Evolutionary conservation across 331 rosid species (phyloP), one percentile per base, ranked within the genome.

Genomic region (Malus hybrid): DNA sequence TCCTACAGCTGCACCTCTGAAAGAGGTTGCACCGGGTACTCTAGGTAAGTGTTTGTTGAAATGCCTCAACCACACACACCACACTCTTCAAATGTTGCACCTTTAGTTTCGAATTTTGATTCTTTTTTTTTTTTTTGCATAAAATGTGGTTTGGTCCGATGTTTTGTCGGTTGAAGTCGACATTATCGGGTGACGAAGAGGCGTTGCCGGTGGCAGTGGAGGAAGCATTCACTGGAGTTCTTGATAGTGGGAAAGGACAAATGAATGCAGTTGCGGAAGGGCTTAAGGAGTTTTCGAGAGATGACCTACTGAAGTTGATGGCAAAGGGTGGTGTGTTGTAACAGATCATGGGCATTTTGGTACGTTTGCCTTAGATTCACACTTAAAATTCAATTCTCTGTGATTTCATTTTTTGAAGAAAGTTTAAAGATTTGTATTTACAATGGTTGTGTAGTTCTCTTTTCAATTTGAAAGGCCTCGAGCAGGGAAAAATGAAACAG

Each of bases 341-440:
- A 92, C 97, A 10, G 97, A 94, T 89, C 97, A 94, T 75, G 71
- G 80, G 67, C 96, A 94, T 80, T 92, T 94, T 81, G 92, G 96
- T 93, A 78, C 67, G 88, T 71, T 66, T 33, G 64, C 6, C 61
- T 75, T 32, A 50, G 50, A 44, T 39, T 65, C 10, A 33, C 10
- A 16, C 54, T 59, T 77, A 29, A 6, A 72, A 56, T 20, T 22
- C 13, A 28, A 39, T 42, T 20, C 55, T 54, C 75, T 71, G 59
- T 31, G 63, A 24, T 56, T 33, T 32, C 12, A 36, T 55, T 44
- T 71, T 33, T 18, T 31, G 50, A 14, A 60, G 67, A 32, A 7
- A 16, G 42, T 14, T 19, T 59, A 34, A 31, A 22, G 27, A 13
- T 68, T 42, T 74, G 32, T 60, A 20, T 20, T 36, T 39, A 2